A percentile compares a stretch with the other conserved stretches of the same genome.
Conservation (phyloP, 352 stramenopile species). For the Phytopythium litorale region DNA sequence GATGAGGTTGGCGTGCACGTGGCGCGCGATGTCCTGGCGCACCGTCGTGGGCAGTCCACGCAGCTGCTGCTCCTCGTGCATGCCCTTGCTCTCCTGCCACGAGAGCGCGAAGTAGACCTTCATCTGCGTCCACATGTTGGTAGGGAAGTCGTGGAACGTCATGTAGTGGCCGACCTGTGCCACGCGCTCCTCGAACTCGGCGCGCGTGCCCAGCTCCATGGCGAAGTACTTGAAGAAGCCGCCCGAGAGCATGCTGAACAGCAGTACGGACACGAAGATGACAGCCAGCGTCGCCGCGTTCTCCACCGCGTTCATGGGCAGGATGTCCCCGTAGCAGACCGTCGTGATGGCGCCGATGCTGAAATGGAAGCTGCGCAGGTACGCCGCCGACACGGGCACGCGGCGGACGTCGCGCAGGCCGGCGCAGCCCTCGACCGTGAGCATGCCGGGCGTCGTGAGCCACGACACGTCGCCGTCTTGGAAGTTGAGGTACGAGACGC, state of each 20-base stretch:
- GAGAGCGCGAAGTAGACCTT: slow-evolving; percentile 67
- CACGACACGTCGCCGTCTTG: slow-evolving; percentile 34
- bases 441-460: slow-evolving; percentile 57
- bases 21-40: slow-evolving; percentile 54
- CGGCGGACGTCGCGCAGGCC: slow-evolving; percentile 25
- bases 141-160: slow-evolving; percentile 54
- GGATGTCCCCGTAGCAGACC: slow-evolving; percentile 68
- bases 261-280: slow-evolving; percentile 58
- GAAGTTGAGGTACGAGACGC: slow-evolving; percentile 46
- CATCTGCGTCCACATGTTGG: slow-evolving; percentile 61
- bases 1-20: slow-evolving; percentile 59
- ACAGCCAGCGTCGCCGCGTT: slow-evolving; percentile 45
- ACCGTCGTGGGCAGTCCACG: slow-evolving; percentile 44
- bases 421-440: slow-evolving; percentile 31
- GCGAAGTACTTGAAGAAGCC: slow-evolving; percentile 71
- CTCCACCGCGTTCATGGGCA: slow-evolving; percentile 59
- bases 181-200: slow-evolving; percentile 63
- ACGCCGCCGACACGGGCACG: slow-evolving; percentile 33
- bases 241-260: slow-evolving; percentile 76
- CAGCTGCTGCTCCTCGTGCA: slow-evolving; percentile 53
- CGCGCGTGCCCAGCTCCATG: slow-evolving; percentile 58
- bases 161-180: slow-evolving; percentile 56
- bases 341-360: slow-evolving; percentile 77
- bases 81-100: slow-evolving; percentile 67
- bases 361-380: slow-evolving; percentile 58